Evolutionary conservation across 2,329 filamentous ascomycete species (phyloP), one percentile per base, ranked within the genome.

Genomic region (Colletotrichum sp.): DNA sequence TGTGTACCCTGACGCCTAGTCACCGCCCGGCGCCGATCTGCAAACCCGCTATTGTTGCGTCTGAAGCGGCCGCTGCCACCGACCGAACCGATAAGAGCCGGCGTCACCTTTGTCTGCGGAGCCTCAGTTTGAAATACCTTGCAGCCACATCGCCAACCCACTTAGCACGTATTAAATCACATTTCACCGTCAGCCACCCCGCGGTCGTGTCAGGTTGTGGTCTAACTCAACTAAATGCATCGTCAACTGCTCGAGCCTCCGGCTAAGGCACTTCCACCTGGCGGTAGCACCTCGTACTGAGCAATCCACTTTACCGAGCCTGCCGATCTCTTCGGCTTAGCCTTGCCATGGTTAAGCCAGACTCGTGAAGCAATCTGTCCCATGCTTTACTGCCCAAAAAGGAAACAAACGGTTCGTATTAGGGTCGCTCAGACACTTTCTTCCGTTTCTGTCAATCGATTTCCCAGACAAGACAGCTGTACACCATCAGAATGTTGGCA

Each of bases 401-500:
- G 55, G 72, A 59, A 60, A 57, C 13, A 57, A 55, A 24, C 39
- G 8, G 18, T 30, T 64, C 26, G 24, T 26, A n/a, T 39, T 13
- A 44, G 15, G 44, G 26, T 30, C 32, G 64, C 73, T 76, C 64
- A 64, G 70, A 73, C 73, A 16, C 12, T 72, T 55, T n/a, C 32
- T 68, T 36, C 49, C 32, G 32, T 44, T 68, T 72, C 70, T 69
- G 70, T 73, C 64, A 69, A 62, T 30, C 34, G 21, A 16, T 30
- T 59, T 60, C 70, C 44, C 21, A 65, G 59, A 73, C 70, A 65
- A 65, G 70, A 73, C 70, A 65, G 70, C 59, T 65, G 32, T 21
- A 73, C 64, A 76, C 70, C 73, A 68, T 64, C 63, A 49, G 21
- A 2, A 12, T 68, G 21, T 34, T 73, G 70, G 64, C 73, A 68